These are phyloP conservation scores for Trichophyton equinum DNA, from an alignment of 2,329 filamentous ascomycete species.

Conservation along the genomic window DNA sequence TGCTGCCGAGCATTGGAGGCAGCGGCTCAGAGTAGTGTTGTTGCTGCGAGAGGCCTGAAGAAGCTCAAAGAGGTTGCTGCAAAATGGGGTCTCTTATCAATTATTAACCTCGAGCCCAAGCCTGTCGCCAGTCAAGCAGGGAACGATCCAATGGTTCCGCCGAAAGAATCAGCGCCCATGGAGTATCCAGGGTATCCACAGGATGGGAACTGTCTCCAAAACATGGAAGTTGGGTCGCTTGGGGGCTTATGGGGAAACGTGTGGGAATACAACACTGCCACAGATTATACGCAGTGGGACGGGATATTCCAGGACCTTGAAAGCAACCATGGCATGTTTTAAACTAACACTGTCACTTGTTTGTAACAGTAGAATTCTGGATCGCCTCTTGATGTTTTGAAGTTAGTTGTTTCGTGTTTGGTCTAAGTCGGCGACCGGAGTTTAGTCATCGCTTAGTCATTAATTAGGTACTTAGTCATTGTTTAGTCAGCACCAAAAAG, in stretches of 20 bases:
- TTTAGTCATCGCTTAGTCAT: too few relatives aligned
- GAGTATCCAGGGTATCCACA: not conserved
- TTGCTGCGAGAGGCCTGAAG: conserved; percentile 4
- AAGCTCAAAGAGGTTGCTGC: conserved; percentile 4
- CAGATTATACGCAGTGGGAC: conserved; percentile 7
- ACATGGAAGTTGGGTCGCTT: not conserved
- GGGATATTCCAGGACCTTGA: conserved; percentile 6
- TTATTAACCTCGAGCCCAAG: not conserved
- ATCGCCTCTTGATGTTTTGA: not conserved
- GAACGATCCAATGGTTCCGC: not conserved
- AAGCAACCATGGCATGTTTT: conserved; percentile 3
- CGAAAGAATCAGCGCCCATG: not conserved
- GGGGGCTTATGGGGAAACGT: not conserved
- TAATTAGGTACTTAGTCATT: too few relatives aligned
- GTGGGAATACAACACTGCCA: conserved; percentile 1
- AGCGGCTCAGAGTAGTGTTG: not conserved
- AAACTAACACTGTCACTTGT: not conserved
- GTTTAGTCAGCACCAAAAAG: not conserved
- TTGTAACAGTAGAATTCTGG: not conserved
- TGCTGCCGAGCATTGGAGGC: conserved; percentile 25
- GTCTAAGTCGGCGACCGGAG: too few relatives aligned
- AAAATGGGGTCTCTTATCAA: conserved; percentile 7
- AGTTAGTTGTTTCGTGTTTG: not conserved
- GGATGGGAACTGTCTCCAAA: not conserved
- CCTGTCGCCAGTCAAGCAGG: not conserved